Evolutionary conservation across 768 basidiomycete genomes (phyloP).

Genomic region (Rhizopogon sp.): DNA sequence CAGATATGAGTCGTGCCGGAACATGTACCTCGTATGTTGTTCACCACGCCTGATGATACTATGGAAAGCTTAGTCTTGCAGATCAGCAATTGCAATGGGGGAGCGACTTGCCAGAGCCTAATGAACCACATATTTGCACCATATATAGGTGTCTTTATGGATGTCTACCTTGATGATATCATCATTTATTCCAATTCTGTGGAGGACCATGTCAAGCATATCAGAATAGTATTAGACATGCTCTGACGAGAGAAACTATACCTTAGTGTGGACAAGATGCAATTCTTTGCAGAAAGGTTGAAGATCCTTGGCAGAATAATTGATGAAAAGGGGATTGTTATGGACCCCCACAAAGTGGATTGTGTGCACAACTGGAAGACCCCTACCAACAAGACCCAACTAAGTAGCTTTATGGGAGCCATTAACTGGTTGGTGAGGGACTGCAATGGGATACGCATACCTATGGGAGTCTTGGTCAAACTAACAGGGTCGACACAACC

Average conservation of each 20-base stretch:
- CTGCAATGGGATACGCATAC: conserved; percentile 26
- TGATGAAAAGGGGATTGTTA: conserved; percentile 11
- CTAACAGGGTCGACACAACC: conserved; percentile 7
- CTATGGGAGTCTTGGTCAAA: conserved; percentile 31
- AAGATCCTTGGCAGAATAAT: conserved; percentile 29
- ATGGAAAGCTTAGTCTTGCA: no score
- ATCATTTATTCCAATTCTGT: no score
- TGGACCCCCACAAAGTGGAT: conserved; percentile 32
- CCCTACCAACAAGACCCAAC: conserved; percentile 24
- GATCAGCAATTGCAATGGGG: no score
- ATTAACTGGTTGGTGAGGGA: conserved; percentile 30
- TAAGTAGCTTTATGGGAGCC: conserved; percentile 30
- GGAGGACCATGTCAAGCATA: no score
- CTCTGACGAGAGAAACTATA: conserved; percentile 42
- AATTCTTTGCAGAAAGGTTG: conserved; percentile 33
- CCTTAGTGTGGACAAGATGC: conserved; percentile 36
- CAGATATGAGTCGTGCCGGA: conserved; percentile 22
- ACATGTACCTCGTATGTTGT: conserved; percentile 19
- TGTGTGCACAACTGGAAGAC: conserved; percentile 24
- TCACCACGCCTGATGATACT: conserved; percentile 35
- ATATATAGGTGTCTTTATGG: no score
- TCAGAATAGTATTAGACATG: conserved; percentile 17
- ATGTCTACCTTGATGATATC: no score
- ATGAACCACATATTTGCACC: no score
- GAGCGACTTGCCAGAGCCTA: no score